Conservation (phyloP, 2,329 filamentous ascomycete genomes). For the Ophiostoma angusticollis region DNA sequence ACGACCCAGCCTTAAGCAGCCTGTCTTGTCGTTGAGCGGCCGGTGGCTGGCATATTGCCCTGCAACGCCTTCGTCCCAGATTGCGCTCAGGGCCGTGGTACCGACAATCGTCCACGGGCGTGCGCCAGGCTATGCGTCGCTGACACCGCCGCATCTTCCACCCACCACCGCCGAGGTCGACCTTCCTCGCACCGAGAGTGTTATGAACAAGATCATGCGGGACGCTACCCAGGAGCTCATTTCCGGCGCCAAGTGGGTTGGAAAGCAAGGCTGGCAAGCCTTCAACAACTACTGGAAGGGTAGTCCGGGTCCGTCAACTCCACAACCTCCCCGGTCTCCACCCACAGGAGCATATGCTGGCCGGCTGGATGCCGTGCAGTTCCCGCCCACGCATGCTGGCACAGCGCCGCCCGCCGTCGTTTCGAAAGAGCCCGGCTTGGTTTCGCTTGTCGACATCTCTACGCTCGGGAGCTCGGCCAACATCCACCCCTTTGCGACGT, state of each 20-base stretch:
- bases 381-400: slow-evolving; percentile 63
- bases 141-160: slow-evolving; percentile 58
- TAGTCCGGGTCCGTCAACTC: slow-evolving; percentile 22
- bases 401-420: slow-evolving; percentile 38
- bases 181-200: slow-evolving; percentile 55
- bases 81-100: slow-evolving; percentile 54
- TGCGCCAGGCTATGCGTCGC: slow-evolving; percentile 42
- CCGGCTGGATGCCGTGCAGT: slow-evolving; percentile 40
- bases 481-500: slow-evolving; percentile 56
- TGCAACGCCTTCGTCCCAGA: slow-evolving; percentile 55
- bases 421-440: slow-evolving; percentile 55
- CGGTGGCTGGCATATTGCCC: slow-evolving; percentile 71
- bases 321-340: slow-evolving; percentile 33
- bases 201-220: slow-evolving; percentile 65
- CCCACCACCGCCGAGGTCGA: slow-evolving; percentile 55
- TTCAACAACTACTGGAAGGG: slow-evolving; percentile 74
- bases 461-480: slow-evolving; percentile 38
- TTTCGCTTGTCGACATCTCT: slow-evolving; percentile 63
- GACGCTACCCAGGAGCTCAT: slow-evolving; percentile 70
- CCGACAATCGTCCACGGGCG: slow-evolving; percentile 42
- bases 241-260: slow-evolving; percentile 61
- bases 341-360: slow-evolving; percentile 18
- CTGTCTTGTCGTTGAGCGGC: slow-evolving; percentile 56
- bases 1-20: slow-evolving; percentile 38
- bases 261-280: slow-evolving; percentile 62